Evolutionary conservation across 768 basidiomycete genomes (phyloP).

Genomic region (Lentinula lateritia): DNA sequence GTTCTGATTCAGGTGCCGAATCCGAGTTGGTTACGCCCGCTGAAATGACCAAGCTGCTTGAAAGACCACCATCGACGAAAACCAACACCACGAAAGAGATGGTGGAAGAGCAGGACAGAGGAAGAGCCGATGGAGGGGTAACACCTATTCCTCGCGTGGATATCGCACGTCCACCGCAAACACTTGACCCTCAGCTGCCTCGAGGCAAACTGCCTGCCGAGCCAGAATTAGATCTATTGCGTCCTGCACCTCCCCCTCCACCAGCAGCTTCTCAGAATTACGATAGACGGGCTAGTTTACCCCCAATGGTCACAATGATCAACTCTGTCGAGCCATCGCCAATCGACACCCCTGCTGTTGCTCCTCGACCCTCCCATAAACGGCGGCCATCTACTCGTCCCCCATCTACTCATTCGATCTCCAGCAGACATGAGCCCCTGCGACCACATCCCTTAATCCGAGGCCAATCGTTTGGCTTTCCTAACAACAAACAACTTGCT

Average conservation of each 20-base stretch:
- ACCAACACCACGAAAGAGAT: neutral
- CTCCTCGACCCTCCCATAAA: conserved; percentile 24
- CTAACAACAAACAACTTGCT: conserved; percentile 37
- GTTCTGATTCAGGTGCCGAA: conserved; percentile 39
- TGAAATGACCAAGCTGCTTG: conserved; percentile 15
- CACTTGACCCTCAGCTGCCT: conserved; percentile 20
- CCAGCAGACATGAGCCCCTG: conserved; percentile 30
- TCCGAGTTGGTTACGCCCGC: conserved; percentile 26
- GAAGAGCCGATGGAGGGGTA: neutral
- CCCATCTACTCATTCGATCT: conserved; percentile 57
- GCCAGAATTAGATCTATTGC: neutral
- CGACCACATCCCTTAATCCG: conserved; percentile 78
- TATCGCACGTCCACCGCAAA: conserved; percentile 26
- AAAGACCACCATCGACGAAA: neutral
- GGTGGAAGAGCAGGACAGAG: conserved; percentile 7
- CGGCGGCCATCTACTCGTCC: conserved; percentile 49
- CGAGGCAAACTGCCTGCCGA: neutral
- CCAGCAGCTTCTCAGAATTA: neutral
- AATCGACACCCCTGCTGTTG: conserved; percentile 23
- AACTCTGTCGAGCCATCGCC: conserved; percentile 36
- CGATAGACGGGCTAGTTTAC: neutral
- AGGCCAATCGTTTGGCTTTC: conserved; percentile 59
- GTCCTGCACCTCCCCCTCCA: neutral
- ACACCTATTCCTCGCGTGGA: conserved; percentile 25
- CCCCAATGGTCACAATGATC: conserved; percentile 15